Conservation (phyloP, 2,329 filamentous ascomycete genomes). For the Zasmidium citrigriseum region DNA sequence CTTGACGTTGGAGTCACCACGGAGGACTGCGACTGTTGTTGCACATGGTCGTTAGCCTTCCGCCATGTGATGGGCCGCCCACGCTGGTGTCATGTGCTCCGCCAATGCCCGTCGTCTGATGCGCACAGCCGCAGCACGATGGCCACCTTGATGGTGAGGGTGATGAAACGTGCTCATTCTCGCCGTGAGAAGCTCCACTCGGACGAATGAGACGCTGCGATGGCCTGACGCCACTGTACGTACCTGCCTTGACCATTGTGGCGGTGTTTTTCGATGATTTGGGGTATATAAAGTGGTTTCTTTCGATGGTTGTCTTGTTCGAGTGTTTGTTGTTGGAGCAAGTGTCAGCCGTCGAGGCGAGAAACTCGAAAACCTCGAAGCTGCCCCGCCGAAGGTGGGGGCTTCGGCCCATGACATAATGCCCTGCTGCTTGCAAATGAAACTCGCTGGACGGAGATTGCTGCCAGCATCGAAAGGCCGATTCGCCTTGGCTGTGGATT, state of each 20-base stretch:
- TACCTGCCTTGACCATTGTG: slow-evolving; percentile 99
- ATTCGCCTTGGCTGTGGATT: not conserved
- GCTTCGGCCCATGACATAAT: not conserved
- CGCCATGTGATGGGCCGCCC: not conserved
- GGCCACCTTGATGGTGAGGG: slow-evolving; percentile 24
- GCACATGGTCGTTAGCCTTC: not conserved
- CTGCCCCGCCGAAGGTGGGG: no score
- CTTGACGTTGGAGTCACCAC: slow-evolving; percentile 93
- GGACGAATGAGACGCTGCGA: slow-evolving; percentile 14
- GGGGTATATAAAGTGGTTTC: slow-evolving; percentile 9
- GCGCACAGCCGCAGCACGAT: slow-evolving; percentile 9
- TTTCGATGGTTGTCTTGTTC: slow-evolving; percentile 13
- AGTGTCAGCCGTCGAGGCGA: not conserved
- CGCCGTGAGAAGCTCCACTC: slow-evolving; percentile 34
- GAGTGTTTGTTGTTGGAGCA: slow-evolving; percentile 2
- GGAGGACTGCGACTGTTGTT: slow-evolving; percentile 82
- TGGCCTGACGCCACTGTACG: slow-evolving; percentile 43
- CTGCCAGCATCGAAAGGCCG: not conserved
- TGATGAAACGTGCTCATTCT: slow-evolving; percentile 37
- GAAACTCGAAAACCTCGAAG: no score
- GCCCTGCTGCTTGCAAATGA: no score
- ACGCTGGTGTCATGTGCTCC: not conserved
- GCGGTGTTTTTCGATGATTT: slow-evolving; percentile 49
- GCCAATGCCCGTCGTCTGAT: not conserved
- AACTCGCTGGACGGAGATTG: not conserved